Evolutionary conservation across 83 land plant genomes (phyloP).

Genomic region (Picea engelmannii): DNA sequence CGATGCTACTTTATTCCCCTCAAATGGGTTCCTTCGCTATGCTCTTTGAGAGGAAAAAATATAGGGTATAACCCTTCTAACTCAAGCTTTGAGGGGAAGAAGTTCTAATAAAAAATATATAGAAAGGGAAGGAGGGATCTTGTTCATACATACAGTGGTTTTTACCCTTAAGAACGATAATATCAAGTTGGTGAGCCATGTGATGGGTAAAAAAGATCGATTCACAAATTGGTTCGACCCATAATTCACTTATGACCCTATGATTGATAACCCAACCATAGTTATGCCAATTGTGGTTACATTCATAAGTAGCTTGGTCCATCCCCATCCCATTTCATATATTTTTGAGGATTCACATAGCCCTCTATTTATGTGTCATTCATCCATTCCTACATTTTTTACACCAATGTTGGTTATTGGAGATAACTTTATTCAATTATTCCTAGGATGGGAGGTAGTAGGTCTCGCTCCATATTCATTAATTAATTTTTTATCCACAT

Average conservation of each 20-base stretch:
- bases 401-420: constrained; percentile 23
- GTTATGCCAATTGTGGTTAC: background rate
- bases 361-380: constrained; percentile 36
- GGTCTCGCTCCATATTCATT: constrained; percentile 22
- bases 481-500: constrained; percentile 25
- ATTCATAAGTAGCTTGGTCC: constrained; percentile 2
- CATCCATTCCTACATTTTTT: constrained; percentile 37
- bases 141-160: too few relatives aligned
- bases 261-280: background rate
- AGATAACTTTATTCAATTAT: constrained; percentile 25
- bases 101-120: too few relatives aligned
- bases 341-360: background rate
- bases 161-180: too few relatives aligned
- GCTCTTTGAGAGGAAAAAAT: too few relatives aligned
- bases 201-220: too few relatives aligned
- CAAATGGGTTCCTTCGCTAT: too few relatives aligned
- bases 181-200: background rate
- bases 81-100: too few relatives aligned
- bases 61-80: too few relatives aligned
- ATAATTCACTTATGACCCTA: background rate
- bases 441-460: constrained; percentile 14
- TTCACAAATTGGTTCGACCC: too few relatives aligned
- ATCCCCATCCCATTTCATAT: too few relatives aligned
- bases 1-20: too few relatives aligned
- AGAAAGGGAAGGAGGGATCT: too few relatives aligned